Evolutionary conservation across 2,329 filamentous ascomycete genomes (phyloP), one percentile per base, ranked within the genome.

Genomic region (Alternaria sp.): DNA sequence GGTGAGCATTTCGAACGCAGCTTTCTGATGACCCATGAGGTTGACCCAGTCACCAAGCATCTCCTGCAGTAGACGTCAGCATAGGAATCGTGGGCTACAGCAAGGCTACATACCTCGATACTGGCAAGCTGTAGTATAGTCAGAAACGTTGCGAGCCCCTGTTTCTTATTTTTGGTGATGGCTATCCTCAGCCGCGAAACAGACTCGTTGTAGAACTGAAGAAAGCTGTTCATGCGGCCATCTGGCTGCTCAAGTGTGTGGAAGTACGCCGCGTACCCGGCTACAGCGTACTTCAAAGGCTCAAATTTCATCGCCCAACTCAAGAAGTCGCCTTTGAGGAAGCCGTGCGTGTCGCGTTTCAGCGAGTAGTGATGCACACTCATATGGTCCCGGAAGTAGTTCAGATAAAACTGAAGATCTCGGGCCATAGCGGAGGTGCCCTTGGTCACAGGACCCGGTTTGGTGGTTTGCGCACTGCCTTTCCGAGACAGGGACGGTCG

Each of bases 11-110:
- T 93, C 89, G 74, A 91, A 88, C 0, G 96, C 96, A 11, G 95
- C 96, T 76, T 91, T 93, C 77, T 97, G 94, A 77, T 98, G 96
- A 21, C 93, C 92, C 80, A 96, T 90, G 15, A 98, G 84, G 73
- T 96, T 97, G 57, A 96, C 89, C 93, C 93, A 98, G 77, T 99
- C 96, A 12, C 96, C 96, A 49, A 98, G 85, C 73, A 93, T 96
- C 81, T 98, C 96, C 93, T 97, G 73, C 55, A 25, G 55, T 59
- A 19, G 52, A 59, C 30, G 53, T 72, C 45, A 72, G 69, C 52
- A 25, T 21, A 36, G 8, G 7, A 11, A 36, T 9, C 2, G 13
- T 15, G 5, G n/a, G 13, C 6, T 11, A 19, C 19, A 19, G 51
- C 30, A 40, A 28, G 11, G 28, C 17, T 67, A 83, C 74, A 52